Conservation (phyloP, 495 filamentous ascomycete species). For the Gamarada debralockiae region DNA sequence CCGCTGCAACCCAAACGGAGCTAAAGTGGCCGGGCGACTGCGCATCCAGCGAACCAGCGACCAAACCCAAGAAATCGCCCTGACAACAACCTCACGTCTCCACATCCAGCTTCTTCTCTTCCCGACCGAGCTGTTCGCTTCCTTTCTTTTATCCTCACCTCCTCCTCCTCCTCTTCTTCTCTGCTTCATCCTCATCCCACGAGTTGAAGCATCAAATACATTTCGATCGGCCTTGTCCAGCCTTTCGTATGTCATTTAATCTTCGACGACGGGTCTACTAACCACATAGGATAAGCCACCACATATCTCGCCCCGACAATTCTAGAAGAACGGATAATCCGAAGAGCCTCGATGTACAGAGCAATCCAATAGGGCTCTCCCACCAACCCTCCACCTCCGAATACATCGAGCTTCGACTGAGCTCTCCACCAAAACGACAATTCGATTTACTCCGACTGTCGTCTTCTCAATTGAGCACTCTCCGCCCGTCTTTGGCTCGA, state of each 20-base stretch:
- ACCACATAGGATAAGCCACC: background rate
- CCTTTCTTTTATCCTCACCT: background rate
- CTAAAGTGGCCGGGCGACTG: background rate
- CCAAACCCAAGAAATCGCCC: background rate
- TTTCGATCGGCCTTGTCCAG: background rate
- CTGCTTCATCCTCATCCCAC: background rate
- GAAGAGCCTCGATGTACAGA: constrained; percentile 1
- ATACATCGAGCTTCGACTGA: background rate
- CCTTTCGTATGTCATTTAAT: background rate
- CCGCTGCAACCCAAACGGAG: background rate
- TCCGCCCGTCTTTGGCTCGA: background rate
- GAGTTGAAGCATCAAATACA: background rate
- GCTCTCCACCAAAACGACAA: background rate
- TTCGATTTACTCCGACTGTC: background rate
- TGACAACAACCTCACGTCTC: background rate
- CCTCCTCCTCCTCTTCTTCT: background rate
- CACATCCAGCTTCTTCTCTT: background rate
- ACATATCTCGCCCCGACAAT: background rate
- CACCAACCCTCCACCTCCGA: constrained; percentile 10
- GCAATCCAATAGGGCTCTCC: constrained; percentile 2
- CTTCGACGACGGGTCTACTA: background rate
- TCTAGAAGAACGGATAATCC: background rate
- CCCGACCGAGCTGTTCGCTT: background rate
- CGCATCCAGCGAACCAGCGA: background rate
- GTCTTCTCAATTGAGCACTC: constrained; percentile 2